Evolutionary conservation across 257 asterid genomes (phyloP).

Genomic region (Salvia rosmarinus): DNA sequence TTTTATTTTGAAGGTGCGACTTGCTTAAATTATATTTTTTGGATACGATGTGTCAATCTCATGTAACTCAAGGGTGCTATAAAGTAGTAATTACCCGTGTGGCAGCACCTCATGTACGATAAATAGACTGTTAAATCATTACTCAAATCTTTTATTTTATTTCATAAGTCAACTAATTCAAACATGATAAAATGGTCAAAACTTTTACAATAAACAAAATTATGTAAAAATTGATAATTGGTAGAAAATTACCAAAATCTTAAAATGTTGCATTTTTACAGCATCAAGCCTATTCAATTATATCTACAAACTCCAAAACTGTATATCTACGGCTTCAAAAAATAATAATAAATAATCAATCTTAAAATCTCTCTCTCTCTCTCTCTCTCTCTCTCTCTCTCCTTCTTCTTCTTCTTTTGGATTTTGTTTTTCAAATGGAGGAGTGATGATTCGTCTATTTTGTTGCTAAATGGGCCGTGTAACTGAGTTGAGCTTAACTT

Average conservation of each 20-base stretch:
- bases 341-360: too few relatives aligned
- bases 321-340: too few relatives aligned
- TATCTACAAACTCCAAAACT: too few relatives aligned
- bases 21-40: too few relatives aligned
- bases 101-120: neutral
- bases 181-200: neutral
- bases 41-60: neutral
- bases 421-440: neutral
- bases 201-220: too few relatives aligned
- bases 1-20: neutral
- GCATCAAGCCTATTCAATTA: too few relatives aligned
- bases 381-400: neutral
- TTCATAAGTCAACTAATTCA: neutral
- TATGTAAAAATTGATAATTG: too few relatives aligned
- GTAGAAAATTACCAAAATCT: neutral
- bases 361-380: too few relatives aligned
- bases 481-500: conserved; percentile 23
- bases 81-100: too few relatives aligned
- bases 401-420: neutral
- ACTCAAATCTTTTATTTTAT: neutral
- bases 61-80: too few relatives aligned
- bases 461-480: conserved; percentile 15
- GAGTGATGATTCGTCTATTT: conserved; percentile 7
- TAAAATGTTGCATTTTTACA: too few relatives aligned
- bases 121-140: neutral